Evolutionary conservation across 805 yeast genomes (phyloP).

Genomic region (Saccharomycopsis malanga): DNA sequence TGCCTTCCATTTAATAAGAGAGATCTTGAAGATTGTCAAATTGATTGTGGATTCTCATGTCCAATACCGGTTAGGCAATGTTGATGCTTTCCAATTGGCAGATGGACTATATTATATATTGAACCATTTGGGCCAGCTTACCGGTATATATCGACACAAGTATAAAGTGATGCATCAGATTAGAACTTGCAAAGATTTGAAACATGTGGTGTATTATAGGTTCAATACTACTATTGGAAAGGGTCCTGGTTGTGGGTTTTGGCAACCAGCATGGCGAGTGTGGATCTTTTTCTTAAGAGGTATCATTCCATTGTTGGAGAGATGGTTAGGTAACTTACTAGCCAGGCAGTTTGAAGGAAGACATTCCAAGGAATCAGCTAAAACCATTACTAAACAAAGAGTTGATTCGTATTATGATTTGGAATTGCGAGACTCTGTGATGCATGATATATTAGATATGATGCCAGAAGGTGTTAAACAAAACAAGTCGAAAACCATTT

Average conservation of each 20-base stretch:
- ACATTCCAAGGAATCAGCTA: slow-evolving; percentile 82
- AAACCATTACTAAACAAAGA: slow-evolving; percentile 92
- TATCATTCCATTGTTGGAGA: slow-evolving; percentile 78
- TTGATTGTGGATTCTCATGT: slow-evolving; percentile 90
- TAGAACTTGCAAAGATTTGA: slow-evolving; percentile 89
- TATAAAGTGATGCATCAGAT: slow-evolving; percentile 98
- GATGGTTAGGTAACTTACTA: slow-evolving; percentile 90
- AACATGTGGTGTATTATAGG: slow-evolving; percentile 80
- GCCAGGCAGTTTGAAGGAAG: slow-evolving; percentile 96
- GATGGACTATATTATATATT: slow-evolving; percentile 88
- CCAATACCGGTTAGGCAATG: slow-evolving; percentile 81
- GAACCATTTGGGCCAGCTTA: slow-evolving; percentile 90
- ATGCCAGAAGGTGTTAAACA: slow-evolving; percentile 92
- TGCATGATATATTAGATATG: slow-evolving; percentile 95
- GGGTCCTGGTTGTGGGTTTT: slow-evolving; percentile 98
- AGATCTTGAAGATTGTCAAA: slow-evolving; percentile 75
- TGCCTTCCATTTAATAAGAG: slow-evolving; percentile 91
- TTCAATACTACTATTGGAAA: slow-evolving; percentile 87
- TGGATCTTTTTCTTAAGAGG: slow-evolving; percentile 94
- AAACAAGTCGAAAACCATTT: slow-evolving; percentile 74
- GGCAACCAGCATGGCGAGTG: slow-evolving; percentile 99
- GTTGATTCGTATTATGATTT: slow-evolving; percentile 91
- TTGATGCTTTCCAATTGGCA: slow-evolving; percentile 89
- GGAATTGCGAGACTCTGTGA: slow-evolving; percentile 86
- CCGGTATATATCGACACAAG: slow-evolving; percentile 95